These are phyloP conservation scores for Hypoxylon sp. DNA, from an alignment of 2,329 filamentous ascomycete genomes.

Conservation along the genomic window DNA sequence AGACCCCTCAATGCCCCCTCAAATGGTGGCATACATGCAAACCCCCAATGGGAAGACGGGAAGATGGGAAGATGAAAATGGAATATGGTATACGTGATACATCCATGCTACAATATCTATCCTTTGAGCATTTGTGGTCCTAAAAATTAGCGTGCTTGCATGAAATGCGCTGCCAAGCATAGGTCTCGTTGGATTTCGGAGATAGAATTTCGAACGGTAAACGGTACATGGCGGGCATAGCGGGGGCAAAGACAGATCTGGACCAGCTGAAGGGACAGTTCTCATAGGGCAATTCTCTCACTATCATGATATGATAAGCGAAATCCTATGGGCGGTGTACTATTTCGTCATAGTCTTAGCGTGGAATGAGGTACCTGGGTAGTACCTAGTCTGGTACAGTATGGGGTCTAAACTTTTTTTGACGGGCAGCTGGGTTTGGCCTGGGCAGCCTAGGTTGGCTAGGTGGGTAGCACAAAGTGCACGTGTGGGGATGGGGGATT, in stretches of 20 bases:
- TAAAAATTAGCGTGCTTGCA: conserved; percentile 19
- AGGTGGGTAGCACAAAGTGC: conserved; percentile 27
- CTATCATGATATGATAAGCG: conserved; percentile 22
- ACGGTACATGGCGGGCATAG: too few species aligned
- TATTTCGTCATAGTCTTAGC: conserved; percentile 36
- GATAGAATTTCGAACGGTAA: conserved; percentile 38
- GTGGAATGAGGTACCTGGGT: too few species aligned
- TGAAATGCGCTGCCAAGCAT: conserved; percentile 34
- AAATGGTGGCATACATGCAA: not conserved
- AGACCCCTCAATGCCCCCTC: conserved; percentile 33
- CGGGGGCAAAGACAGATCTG: conserved; percentile 6
- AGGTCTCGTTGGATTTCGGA: conserved; percentile 31
- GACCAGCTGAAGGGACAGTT: conserved; percentile 28
- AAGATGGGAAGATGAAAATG: too few species aligned
- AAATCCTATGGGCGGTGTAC: conserved; percentile 32
- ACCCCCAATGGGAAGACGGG: not conserved
- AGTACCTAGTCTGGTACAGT: not conserved
- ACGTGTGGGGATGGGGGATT: conserved; percentile 5
- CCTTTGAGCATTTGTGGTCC: conserved; percentile 19
- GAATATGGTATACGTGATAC: not conserved
- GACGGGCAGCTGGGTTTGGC: not conserved
- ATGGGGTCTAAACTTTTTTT: not conserved
- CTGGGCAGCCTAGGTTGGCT: not conserved
- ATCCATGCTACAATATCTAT: not conserved
- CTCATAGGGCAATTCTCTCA: not conserved